Evolutionary conservation across 1,139 yeast genomes (phyloP).

Genomic region (Saccharomyces pastorianus): DNA sequence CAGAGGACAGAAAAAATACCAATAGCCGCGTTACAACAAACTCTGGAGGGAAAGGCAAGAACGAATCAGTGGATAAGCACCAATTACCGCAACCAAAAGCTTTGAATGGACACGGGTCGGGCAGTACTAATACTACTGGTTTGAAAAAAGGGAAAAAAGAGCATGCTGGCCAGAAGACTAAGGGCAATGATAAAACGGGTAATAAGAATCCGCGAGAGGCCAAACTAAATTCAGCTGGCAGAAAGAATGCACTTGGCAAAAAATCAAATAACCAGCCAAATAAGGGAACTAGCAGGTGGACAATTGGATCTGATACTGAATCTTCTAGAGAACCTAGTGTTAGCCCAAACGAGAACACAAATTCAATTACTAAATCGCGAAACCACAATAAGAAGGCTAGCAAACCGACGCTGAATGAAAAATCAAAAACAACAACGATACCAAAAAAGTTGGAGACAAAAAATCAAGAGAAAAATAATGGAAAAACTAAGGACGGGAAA

Average conservation of each 20-base stretch:
- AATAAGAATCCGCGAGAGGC: neutral
- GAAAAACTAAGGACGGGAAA: constrained; percentile 4
- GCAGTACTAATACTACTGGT: neutral
- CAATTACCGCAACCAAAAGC: neutral
- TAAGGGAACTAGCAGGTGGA: neutral
- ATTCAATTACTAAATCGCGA: neutral
- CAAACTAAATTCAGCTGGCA: neutral
- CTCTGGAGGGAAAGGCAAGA: neutral
- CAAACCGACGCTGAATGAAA: neutral
- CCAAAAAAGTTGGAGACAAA: neutral
- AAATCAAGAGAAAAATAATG: neutral
- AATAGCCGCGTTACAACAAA: neutral
- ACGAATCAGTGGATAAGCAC: neutral
- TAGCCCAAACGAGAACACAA: neutral
- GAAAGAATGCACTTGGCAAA: neutral
- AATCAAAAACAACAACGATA: neutral
- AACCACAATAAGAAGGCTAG: neutral
- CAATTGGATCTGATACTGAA: neutral
- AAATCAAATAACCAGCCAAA: neutral
- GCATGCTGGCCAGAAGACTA: neutral
- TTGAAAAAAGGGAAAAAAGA: neutral
- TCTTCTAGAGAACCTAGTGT: neutral
- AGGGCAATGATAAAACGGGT: neutral
- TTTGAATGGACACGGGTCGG: neutral
- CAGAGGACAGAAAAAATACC: neutral